Conservation (phyloP, 306 rosid genomes). For the Sindora glabra region DNA sequence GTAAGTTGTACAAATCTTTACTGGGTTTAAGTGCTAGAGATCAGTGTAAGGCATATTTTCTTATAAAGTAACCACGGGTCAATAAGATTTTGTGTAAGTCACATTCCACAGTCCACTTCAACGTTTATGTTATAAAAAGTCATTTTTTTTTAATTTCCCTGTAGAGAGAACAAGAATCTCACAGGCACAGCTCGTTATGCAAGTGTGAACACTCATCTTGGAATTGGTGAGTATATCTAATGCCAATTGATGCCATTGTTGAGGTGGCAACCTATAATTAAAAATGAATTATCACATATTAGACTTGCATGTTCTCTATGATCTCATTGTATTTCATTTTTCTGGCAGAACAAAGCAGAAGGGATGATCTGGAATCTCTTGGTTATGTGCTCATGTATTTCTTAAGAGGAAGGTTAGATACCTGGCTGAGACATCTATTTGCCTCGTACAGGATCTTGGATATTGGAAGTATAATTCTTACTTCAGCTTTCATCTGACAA, state of each 20-base stretch:
- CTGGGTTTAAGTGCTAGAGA: not conserved
- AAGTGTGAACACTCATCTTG: constrained; percentile 97
- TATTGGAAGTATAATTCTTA: constrained; percentile 15
- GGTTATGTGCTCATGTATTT: constrained; percentile 98
- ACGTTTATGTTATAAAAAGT: not conserved
- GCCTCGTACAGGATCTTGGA: constrained; percentile 10
- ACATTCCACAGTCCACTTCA: not conserved
- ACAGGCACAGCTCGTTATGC: constrained; percentile 99
- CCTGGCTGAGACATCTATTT: constrained; percentile 13
- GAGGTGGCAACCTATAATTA: not conserved
- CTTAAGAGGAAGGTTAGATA: constrained; percentile 87
- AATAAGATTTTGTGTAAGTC: not conserved
- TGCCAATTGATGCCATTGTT: constrained; percentile 12
- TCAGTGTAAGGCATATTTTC: no score
- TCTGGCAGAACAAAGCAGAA: constrained; percentile 93
- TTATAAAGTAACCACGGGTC: no score
- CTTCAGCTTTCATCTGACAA: constrained; percentile 4
- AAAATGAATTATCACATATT: not conserved
- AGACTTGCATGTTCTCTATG: not conserved
- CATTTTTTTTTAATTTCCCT: constrained; percentile 5
- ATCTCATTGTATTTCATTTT: constrained; percentile 22
- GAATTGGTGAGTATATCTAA: constrained; percentile 71
- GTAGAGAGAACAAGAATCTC: constrained; percentile 96
- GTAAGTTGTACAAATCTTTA: not conserved
- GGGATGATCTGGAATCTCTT: constrained; percentile 99